These are phyloP conservation scores for Daldinia sp. DNA, from an alignment of 2,329 filamentous ascomycete species.

Conservation along the genomic window DNA sequence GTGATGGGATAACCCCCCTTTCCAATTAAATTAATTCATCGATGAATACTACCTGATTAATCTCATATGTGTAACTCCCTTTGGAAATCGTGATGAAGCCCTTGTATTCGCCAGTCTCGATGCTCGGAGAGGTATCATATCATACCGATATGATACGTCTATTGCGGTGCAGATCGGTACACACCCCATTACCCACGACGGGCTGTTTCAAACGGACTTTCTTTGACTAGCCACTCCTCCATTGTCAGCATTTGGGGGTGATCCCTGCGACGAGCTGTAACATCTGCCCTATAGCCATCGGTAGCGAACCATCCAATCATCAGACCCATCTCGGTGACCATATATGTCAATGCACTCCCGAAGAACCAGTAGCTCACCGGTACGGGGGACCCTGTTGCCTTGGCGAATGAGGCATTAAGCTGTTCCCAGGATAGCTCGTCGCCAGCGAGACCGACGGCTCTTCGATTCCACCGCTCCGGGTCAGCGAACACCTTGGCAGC, in stretches of 20 bases:
- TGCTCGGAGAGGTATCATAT: background rate
- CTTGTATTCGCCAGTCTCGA: background rate
- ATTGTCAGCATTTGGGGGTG: constrained; percentile 46
- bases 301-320: constrained; percentile 50
- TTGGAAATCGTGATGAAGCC: background rate
- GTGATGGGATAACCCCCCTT: background rate
- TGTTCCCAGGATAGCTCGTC: constrained; percentile 53
- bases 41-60: background rate
- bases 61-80: background rate
- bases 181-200: constrained; percentile 4
- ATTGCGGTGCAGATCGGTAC: background rate
- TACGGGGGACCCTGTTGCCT: constrained; percentile 42
- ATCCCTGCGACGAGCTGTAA: constrained; percentile 43
- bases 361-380: constrained; percentile 45
- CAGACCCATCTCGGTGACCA: constrained; percentile 44
- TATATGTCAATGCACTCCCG: constrained; percentile 44
- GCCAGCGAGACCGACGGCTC: constrained; percentile 53
- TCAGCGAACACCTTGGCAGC: constrained; percentile 54
- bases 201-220: constrained; percentile 42
- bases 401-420: constrained; percentile 42
- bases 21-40: background rate
- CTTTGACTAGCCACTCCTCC: constrained; percentile 45
- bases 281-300: constrained; percentile 48
- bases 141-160: background rate
- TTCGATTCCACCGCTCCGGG: constrained; percentile 48